Conservation (phyloP, 257 asterid species). For the Solanum peruvianum region DNA sequence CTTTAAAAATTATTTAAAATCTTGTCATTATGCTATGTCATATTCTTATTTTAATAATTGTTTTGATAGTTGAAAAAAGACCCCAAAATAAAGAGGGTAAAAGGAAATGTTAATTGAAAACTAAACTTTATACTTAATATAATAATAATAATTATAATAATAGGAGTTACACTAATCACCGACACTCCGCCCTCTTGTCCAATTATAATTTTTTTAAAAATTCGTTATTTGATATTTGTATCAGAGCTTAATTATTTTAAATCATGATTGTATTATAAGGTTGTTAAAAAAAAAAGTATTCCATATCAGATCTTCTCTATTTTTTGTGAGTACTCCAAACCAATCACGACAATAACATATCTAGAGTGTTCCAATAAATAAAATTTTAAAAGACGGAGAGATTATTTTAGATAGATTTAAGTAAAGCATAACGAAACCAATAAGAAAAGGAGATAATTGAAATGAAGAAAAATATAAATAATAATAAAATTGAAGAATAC, state of each 20-base stretch:
- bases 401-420: rapidly evolving
- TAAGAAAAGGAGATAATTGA: too few relatives aligned
- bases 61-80: not conserved
- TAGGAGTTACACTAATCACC: not conserved
- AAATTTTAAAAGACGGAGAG: too few relatives aligned
- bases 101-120: not conserved
- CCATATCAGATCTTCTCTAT: not conserved
- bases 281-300: not conserved
- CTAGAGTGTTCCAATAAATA: too few relatives aligned
- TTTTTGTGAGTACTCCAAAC: not conserved
- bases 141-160: too few relatives aligned
- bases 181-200: not conserved
- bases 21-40: not conserved
- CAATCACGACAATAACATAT: not conserved
- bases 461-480: too few relatives aligned
- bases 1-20: not conserved
- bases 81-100: not conserved
- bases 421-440: not conserved
- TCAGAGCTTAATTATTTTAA: not conserved
- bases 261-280: not conserved
- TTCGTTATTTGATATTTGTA: not conserved
- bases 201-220: not conserved
- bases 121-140: not conserved
- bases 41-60: not conserved
- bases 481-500: too few relatives aligned